Percentiles rank a stretch among this genome's conserved stretches.
Conservation (phyloP, 2,329 filamentous ascomycete species). For the Chrysoporthe cubensis region DNA sequence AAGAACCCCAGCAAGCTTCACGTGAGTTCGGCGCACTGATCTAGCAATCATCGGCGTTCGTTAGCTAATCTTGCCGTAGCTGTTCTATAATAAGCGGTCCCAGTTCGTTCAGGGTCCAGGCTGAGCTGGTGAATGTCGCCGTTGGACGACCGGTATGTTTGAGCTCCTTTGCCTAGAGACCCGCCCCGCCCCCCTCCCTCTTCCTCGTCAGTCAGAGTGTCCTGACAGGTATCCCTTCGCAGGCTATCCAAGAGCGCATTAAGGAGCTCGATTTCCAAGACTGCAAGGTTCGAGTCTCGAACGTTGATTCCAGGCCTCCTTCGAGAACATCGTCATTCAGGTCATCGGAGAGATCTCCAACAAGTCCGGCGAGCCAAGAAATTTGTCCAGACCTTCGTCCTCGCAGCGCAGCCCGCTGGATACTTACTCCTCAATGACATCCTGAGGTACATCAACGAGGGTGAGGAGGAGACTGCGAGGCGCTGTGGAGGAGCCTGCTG, state of each 20-base stretch:
- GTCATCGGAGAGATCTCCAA: conserved; percentile 98
- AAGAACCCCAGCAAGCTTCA: conserved; percentile 92
- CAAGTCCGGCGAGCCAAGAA: conserved; percentile 87
- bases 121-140: conserved; percentile 83
- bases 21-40: conserved; percentile 46
- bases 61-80: conserved; percentile 45
- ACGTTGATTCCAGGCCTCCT: conserved; percentile 96
- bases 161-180: not conserved
- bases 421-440: conserved; percentile 99
- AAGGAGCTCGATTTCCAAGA: conserved; percentile 92
- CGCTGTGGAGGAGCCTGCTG: conserved; percentile 33
- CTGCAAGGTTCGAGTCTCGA: conserved; percentile 97
- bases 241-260: conserved; percentile 95
- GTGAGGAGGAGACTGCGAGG: conserved; percentile 70
- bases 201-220: conserved; percentile 5
- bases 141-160: conserved; percentile 82
- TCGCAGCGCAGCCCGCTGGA: conserved; percentile 92
- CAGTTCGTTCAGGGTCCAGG: conserved; percentile 94
- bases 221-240: not conserved
- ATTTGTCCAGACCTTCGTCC: conserved; percentile 96
- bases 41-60: not conserved
- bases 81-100: conserved; percentile 96
- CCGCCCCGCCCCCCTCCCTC: not conserved
- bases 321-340: conserved; percentile 93
- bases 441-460: conserved; percentile 86